A percentile compares a stretch with the other conserved stretches of the same genome.
Conservation (phyloP, 1,284 basidiomycete species). For the Malassezia caprae region DNA sequence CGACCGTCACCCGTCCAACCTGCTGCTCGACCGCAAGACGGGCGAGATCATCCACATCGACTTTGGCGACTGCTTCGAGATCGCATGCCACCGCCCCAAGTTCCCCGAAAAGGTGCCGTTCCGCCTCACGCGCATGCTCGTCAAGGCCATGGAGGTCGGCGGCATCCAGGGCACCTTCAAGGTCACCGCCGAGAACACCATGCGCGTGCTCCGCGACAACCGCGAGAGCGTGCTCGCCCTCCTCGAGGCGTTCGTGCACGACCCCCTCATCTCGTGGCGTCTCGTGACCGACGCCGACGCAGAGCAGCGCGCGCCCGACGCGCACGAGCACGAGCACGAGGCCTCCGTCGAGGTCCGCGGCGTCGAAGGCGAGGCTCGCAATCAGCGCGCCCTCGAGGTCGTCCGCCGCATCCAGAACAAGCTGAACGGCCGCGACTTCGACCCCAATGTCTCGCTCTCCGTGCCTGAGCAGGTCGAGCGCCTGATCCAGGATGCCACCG, state of each 20-base stretch:
- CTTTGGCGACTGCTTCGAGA: slow-evolving; percentile 57
- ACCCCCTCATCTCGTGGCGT: slow-evolving; percentile 57
- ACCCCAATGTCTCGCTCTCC: slow-evolving; percentile 27
- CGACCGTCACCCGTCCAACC: slow-evolving; percentile 95
- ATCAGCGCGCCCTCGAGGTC: slow-evolving; percentile 42
- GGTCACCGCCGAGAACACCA: slow-evolving; percentile 89
- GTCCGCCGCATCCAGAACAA: slow-evolving; percentile 46
- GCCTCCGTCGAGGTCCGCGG: slow-evolving; percentile 9
- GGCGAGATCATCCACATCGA: slow-evolving; percentile 97
- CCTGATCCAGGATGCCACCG: slow-evolving; percentile 41
- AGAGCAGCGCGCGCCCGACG: slow-evolving; percentile 35
- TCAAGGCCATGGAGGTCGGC: slow-evolving; percentile 93
- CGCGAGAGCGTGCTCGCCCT: slow-evolving; percentile 97
- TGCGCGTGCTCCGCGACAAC: slow-evolving; percentile 90
- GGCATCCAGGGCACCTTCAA: slow-evolving; percentile 96
- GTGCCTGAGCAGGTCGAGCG: slow-evolving; percentile 40
- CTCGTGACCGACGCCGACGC: slow-evolving; percentile 32
- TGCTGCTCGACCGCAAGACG: slow-evolving; percentile 80
- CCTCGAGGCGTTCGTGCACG: slow-evolving; percentile 67
- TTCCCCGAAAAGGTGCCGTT: slow-evolving; percentile 99
- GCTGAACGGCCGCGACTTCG: slow-evolving; percentile 40
- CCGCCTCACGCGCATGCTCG: slow-evolving; percentile 93
- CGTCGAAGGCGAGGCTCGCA: slow-evolving; percentile 30
- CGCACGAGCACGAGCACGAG: slow-evolving; percentile 34
- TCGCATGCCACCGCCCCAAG: slow-evolving; percentile 63